phyloP scores from a whole-genome alignment of 2,329 filamentous ascomycete genomes.

The Colletotrichum nymphaeae region DNA sequence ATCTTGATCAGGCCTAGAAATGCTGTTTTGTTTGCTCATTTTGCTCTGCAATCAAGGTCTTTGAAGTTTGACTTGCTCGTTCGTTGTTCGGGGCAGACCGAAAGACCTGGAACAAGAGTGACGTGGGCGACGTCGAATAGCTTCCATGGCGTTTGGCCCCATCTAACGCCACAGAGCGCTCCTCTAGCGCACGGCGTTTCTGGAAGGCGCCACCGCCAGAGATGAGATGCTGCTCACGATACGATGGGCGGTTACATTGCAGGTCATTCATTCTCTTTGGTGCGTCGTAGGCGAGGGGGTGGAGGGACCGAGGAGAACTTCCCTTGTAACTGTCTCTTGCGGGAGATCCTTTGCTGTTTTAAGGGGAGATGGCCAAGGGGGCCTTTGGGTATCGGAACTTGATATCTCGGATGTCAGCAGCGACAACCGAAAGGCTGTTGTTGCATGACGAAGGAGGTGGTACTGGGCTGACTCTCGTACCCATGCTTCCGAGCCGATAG shows the following conservation, averaged over 20 bases:
- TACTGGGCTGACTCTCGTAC: background rate
- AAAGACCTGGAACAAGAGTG: slow-evolving; percentile 6
- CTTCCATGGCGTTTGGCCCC: slow-evolving; percentile 7
- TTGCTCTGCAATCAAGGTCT: background rate
- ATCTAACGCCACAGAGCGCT: slow-evolving; percentile 8
- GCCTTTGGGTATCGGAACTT: background rate
- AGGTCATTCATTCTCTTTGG: slow-evolving; percentile 11
- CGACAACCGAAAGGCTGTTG: slow-evolving; percentile 4
- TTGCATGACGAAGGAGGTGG: slow-evolving; percentile 11
- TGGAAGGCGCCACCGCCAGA: background rate
- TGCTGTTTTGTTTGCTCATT: slow-evolving; percentile 10
- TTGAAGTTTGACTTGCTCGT: background rate
- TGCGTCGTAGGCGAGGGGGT: slow-evolving; percentile 14
- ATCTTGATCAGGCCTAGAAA: slow-evolving; percentile 6
- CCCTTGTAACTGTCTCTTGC: slow-evolving; percentile 22
- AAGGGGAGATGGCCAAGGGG: slow-evolving; percentile 4
- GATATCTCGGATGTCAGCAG: slow-evolving; percentile 22
- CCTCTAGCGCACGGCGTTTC: background rate
- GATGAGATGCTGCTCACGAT: slow-evolving; percentile 11
- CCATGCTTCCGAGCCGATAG: background rate
- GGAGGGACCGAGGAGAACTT: background rate
- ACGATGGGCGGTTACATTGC: slow-evolving; percentile 26
- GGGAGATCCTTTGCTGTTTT: slow-evolving; percentile 20
- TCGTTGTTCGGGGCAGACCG: background rate
- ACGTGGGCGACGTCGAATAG: slow-evolving; percentile 26